Evolutionary conservation across 805 yeast species (phyloP), one percentile per base, ranked within the genome.

Genomic region (Sungouiozyma intestinalis): DNA sequence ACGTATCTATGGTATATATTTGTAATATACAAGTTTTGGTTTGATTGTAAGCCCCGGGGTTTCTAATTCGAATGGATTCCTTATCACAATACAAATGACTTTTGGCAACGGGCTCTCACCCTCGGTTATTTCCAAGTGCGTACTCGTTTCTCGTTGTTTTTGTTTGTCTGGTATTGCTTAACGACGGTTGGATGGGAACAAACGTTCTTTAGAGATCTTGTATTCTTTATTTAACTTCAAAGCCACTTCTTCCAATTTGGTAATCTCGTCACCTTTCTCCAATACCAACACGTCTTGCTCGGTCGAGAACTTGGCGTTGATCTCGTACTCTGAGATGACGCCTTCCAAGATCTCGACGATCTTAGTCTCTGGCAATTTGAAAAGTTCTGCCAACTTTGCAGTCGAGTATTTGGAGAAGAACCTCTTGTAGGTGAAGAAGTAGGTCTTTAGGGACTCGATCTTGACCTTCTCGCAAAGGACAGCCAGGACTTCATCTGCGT

Each of bases 401-500:
- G 87, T 63, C 3, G 95, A 80, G 43, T 90, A 73, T 49, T 83
- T 81, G 47, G 80, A 69, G 67, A 81, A 87, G 54, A 78, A 79
- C 29, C 79, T 65, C 59, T 84, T 85, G 69, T 81, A 87, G 49
- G 84, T 80, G 72, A 86, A 84, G 49, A 92, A 71, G 64, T 84
- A 92, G n/a, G 97, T 85, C 66, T 95, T 79, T 58, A 92, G 73
- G 38, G 96, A 94, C 65, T 86, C 95, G 42, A 78, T 69, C 70
- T 92, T 94, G 54, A 94, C 74, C 67, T 84, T 85, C 49, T 73
- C 74, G 51, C 73, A 74, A 57, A 92, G 72, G 80, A 84, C 77
- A n/a, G 65, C 65, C 66, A 78, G 79, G 59, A 85, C 73, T 39
- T 71, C 65, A 40, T 76, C 85, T 43, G 77, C 62, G 52, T 84